Evolutionary conservation across 2,329 filamentous ascomycete genomes (phyloP).

Genomic region (Cladorrhinum sp.): DNA sequence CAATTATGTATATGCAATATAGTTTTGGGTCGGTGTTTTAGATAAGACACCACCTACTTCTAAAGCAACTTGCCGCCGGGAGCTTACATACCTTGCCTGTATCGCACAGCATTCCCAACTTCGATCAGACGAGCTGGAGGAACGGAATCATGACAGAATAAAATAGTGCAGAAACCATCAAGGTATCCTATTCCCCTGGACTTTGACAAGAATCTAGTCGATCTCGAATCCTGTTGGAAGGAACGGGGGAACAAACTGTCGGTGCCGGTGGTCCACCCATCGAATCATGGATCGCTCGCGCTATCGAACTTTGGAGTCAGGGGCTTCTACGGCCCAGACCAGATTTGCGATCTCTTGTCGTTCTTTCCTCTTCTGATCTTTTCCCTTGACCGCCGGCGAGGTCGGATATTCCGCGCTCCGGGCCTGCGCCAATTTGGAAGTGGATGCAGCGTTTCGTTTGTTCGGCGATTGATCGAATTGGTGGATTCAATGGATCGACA

Average conservation of each 20-base stretch:
- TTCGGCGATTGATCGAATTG: background rate
- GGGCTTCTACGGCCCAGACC: slow-evolving; percentile 1
- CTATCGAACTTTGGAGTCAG: slow-evolving; percentile 9
- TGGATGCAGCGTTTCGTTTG: background rate
- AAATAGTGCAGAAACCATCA: background rate
- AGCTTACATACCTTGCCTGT: background rate
- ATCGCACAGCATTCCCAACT: background rate
- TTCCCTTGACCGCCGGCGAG: slow-evolving; percentile 13
- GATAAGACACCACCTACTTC: background rate
- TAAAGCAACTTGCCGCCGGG: background rate
- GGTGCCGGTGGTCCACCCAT: slow-evolving; percentile 6
- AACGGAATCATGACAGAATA: background rate
- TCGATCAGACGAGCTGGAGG: background rate
- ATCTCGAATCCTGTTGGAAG: background rate
- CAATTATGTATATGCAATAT: no score
- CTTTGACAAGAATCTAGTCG: background rate
- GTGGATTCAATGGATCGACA: background rate
- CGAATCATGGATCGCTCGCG: slow-evolving; percentile 10
- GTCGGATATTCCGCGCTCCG: slow-evolving; percentile 9
- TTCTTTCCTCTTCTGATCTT: slow-evolving; percentile 4
- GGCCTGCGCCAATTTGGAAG: slow-evolving; percentile 1
- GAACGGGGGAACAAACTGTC: slow-evolving; percentile 7
- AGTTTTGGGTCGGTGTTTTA: background rate
- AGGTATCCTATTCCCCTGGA: background rate
- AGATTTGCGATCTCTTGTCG: background rate